A percentile compares a stretch with the other conserved stretches of the same genome.
Evolutionary conservation across 768 basidiomycete genomes (phyloP).

Genomic region (Mycena chlorophos): DNA sequence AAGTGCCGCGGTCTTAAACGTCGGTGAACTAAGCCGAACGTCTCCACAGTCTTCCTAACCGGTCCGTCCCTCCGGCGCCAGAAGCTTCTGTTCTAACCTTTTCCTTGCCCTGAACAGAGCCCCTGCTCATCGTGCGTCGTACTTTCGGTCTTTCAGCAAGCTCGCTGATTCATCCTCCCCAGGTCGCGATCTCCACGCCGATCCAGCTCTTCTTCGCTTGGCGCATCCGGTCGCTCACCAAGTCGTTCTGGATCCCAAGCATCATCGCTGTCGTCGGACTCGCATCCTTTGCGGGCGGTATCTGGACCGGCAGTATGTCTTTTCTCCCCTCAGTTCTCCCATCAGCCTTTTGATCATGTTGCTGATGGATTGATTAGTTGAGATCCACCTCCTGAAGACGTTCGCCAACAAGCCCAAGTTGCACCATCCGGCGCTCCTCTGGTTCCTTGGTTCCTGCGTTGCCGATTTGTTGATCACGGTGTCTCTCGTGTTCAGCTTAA

Average conservation of each 20-base stretch:
- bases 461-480: conserved; percentile 44
- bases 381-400: conserved; percentile 34
- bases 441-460: conserved; percentile 44
- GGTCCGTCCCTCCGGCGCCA: conserved; percentile 23
- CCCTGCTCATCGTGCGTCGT: conserved; percentile 32
- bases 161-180: neutral
- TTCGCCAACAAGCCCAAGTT: conserved; percentile 45
- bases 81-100: conserved; percentile 19
- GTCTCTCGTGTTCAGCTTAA: conserved; percentile 38
- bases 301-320: conserved; percentile 36
- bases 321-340: neutral
- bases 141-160: neutral
- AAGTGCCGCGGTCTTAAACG: neutral
- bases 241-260: conserved; percentile 35
- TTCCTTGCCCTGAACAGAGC: conserved; percentile 25
- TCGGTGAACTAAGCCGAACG: neutral
- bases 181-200: conserved; percentile 47
- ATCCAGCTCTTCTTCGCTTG: conserved; percentile 50
- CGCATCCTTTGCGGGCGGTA: conserved; percentile 36
- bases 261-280: conserved; percentile 37
- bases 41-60: conserved; percentile 28
- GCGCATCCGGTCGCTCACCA: conserved; percentile 43
- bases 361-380: conserved; percentile 17
- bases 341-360: conserved; percentile 1
- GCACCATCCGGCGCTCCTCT: conserved; percentile 44